Conservation (phyloP, 305 asterid genomes). For the Fraxinus xanthoxyloides region DNA sequence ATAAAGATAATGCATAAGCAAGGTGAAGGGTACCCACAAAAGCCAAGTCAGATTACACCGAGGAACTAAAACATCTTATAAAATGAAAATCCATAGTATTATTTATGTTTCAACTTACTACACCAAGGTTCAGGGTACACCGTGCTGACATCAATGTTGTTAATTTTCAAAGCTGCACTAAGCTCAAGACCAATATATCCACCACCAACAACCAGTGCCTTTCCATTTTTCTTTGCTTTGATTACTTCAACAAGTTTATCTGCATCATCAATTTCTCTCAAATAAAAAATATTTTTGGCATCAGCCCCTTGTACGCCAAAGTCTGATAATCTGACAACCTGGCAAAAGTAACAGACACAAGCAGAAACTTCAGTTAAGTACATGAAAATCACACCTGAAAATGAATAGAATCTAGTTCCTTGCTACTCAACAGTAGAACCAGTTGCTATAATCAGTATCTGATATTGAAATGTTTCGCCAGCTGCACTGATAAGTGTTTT, state of each 20-base stretch:
- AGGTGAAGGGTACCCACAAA: conserved; percentile 10
- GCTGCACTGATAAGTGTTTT: conserved; percentile 73
- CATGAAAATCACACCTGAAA: conserved; percentile 8
- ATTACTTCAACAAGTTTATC: conserved; percentile 89
- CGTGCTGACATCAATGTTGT: conserved; percentile 78
- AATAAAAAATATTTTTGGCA: conserved; percentile 83
- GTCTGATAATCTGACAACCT: conserved; percentile 79
- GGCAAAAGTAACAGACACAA: conserved; percentile 22
- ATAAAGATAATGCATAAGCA: conserved; percentile 18
- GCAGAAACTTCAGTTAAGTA: conserved; percentile 14
- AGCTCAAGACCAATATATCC: conserved; percentile 98
- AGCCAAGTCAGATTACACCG: not conserved
- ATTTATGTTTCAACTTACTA: conserved; percentile 63
- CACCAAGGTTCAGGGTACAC: conserved; percentile 99
- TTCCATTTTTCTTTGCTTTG: conserved; percentile 73
- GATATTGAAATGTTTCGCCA: conserved; percentile 65
- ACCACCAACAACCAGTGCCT: conserved; percentile 92
- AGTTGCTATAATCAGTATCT: conserved; percentile 70
- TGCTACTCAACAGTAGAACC: conserved; percentile 74
- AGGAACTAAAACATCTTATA: not conserved
- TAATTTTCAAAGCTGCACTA: conserved; percentile 82
- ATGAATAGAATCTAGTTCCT: conserved; percentile 3
- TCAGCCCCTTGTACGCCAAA: conserved; percentile 89
- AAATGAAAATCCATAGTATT: conserved; percentile 5
- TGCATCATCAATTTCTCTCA: conserved; percentile 89